phyloP scores from a whole-genome alignment of 805 yeast genomes.

The Maudiozyma pseudohumilis region DNA sequence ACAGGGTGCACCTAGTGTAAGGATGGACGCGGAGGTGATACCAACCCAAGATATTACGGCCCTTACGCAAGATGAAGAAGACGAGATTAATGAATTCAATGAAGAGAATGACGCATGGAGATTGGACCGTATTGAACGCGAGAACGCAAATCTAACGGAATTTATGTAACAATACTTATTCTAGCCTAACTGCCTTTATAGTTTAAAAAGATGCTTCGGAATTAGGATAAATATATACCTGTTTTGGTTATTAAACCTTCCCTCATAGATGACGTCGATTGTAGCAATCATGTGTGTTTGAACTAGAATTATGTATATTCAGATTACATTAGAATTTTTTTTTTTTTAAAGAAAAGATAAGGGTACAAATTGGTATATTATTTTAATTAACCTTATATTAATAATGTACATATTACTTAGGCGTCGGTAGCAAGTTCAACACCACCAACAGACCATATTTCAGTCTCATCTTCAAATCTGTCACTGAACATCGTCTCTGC shows the following conservation, averaged over 20 bases:
- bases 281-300: neutral
- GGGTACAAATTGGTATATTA: too few species aligned
- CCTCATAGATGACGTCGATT: neutral
- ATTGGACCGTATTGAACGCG: slow-evolving; percentile 32
- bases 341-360: too few species aligned
- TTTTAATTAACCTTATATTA: too few species aligned
- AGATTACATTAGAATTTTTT: too few species aligned
- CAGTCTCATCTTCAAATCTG: slow-evolving; percentile 73
- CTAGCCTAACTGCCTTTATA: neutral
- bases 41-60: slow-evolving; percentile 43
- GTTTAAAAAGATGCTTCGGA: too few species aligned
- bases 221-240: too few species aligned
- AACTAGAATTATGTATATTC: neutral
- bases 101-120: slow-evolving; percentile 27
- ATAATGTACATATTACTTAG: too few species aligned
- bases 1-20: slow-evolving; percentile 90
- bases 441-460: slow-evolving; percentile 83
- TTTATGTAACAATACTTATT: slow-evolving; percentile 9
- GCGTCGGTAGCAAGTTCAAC: slow-evolving; percentile 35
- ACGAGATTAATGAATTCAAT: slow-evolving; percentile 26
- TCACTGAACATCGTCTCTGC: slow-evolving; percentile 77
- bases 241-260: too few species aligned
- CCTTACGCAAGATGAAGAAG: slow-evolving; percentile 36
- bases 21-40: slow-evolving; percentile 76
- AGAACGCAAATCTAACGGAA: slow-evolving; percentile 31